Base-by-base conservation (phyloP, 306 rosid species). In the Sesbania bispinosa region DNA sequence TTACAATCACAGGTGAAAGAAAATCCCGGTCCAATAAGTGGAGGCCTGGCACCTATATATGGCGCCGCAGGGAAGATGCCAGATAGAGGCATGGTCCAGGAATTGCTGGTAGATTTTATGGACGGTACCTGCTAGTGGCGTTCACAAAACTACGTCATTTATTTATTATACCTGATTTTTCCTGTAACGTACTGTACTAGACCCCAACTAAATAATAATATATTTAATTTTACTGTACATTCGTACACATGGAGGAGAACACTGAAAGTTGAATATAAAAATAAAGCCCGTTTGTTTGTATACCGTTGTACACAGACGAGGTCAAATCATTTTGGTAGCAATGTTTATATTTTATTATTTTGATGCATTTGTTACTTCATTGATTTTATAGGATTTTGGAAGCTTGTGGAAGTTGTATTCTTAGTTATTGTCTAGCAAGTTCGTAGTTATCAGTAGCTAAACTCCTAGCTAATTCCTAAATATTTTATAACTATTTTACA, bases 41-140 rank as follows among this genome's bases (percentile, higher is more conserved):
- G 98, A 74, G 98, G 98, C 38, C 81, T 90, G 13, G 97, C 98
- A 61, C 97, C 98, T 35, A 79, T 93, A 77, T 93, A 93, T 68
- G 98, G 98, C 0, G 98, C 98, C 57, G 98, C 98, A 13, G 98
- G 96, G 83, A 90, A 77, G 85, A 90, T 93, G 88, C 97, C 98
- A 29, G 98, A 93, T 63, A 85, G 98, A 82, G 92, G 76, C 54
- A 88, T 75, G 87, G 92, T 93, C 76, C 85, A 82, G 77, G 97
- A 94, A 14, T 77, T 94, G 88, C 81, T 94, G 75, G 88, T 94
- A 7, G 88, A 89, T 82, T 89, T 60, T 85, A 94, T 94, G 98
- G 98, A 94, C 52, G 84, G 89, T 46, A 64, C 97, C 55, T 94
- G 90, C 90, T 94, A 89, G 75, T 21, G 70, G 51, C 53, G 36